phyloP scores from a whole-genome alignment of 257 asterid genomes.

The Anisodus tanguticus region DNA sequence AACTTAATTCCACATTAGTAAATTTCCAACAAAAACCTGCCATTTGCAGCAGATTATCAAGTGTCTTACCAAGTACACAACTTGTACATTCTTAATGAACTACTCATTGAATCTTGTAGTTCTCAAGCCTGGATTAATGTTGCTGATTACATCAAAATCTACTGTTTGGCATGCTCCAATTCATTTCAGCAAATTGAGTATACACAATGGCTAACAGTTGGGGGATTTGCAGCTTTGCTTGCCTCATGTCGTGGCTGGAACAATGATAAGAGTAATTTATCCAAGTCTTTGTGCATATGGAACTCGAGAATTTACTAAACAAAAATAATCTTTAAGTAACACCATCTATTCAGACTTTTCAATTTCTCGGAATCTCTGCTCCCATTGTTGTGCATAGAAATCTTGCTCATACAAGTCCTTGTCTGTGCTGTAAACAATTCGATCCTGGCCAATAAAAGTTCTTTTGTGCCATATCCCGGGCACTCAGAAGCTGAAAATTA shows the following conservation, averaged over 20 bases:
- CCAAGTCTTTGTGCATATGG: not conserved
- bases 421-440: slow-evolving; percentile 84
- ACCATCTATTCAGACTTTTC: slow-evolving; percentile 56
- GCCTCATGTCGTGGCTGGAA: slow-evolving; percentile 2
- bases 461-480: slow-evolving; percentile 91
- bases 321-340: not conserved
- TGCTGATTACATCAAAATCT: not conserved
- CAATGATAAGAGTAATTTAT: not conserved
- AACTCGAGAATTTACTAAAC: not conserved
- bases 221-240: slow-evolving; percentile 6
- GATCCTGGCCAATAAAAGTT: slow-evolving; percentile 81
- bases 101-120: not conserved
- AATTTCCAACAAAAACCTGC: not conserved
- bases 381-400: slow-evolving; percentile 82
- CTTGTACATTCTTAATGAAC: not conserved
- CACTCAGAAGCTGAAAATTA: slow-evolving; percentile 72
- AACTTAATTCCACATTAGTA: too few relatives aligned
- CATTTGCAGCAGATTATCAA: not conserved
- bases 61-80: not conserved
- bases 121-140: slow-evolving; percentile 7
- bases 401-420: slow-evolving; percentile 79
- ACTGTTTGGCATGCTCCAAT: slow-evolving; percentile 17
- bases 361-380: slow-evolving; percentile 67
- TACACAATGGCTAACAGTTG: not conserved
- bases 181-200: slow-evolving; percentile 15